These are phyloP conservation scores for Phylloporus arenicola DNA, from an alignment of 768 basidiomycete species.

Conservation along the genomic window DNA sequence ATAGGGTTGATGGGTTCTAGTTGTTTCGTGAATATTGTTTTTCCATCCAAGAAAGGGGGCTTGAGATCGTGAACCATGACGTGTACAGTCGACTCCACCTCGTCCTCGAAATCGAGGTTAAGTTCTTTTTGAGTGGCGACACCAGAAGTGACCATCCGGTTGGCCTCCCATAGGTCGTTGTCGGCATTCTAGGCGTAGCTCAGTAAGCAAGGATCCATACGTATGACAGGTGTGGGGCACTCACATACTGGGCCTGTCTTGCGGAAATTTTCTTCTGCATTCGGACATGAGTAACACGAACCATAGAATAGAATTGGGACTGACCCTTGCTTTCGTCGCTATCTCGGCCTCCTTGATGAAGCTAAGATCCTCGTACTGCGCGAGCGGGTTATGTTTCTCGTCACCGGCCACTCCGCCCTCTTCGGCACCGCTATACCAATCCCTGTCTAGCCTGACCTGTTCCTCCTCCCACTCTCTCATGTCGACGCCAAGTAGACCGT, in stretches of 20 bases:
- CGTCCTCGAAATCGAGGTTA: conserved; percentile 94
- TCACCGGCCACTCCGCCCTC: conserved; percentile 83
- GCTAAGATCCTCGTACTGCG: conserved; percentile 87
- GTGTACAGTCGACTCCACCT: conserved; percentile 93
- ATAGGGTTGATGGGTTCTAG: conserved; percentile 97
- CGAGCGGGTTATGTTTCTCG: conserved; percentile 87
- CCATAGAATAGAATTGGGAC: conserved; percentile 20
- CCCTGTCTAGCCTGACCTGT: conserved; percentile 83
- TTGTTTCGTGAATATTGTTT: conserved; percentile 93
- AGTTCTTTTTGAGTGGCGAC: conserved; percentile 82
- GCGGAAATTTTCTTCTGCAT: background rate
- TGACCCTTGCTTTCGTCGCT: conserved; percentile 65
- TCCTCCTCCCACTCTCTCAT: conserved; percentile 93
- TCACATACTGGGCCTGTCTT: conserved; percentile 93
- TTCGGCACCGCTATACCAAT: conserved; percentile 94
- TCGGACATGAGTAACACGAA: conserved; percentile 13
- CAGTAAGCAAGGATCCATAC: conserved; percentile 11
- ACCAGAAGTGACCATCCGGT: background rate
- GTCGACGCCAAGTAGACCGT: conserved; percentile 59
- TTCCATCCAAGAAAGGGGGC: conserved; percentile 96
- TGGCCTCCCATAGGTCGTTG: no score
- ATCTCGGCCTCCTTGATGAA: conserved; percentile 67
- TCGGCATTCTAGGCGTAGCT: background rate
- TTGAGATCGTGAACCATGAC: conserved; percentile 97
- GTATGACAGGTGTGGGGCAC: conserved; percentile 23